Evolutionary conservation across 2,329 filamentous ascomycete species (phyloP).

Genomic region (Colletotrichum falcatum): DNA sequence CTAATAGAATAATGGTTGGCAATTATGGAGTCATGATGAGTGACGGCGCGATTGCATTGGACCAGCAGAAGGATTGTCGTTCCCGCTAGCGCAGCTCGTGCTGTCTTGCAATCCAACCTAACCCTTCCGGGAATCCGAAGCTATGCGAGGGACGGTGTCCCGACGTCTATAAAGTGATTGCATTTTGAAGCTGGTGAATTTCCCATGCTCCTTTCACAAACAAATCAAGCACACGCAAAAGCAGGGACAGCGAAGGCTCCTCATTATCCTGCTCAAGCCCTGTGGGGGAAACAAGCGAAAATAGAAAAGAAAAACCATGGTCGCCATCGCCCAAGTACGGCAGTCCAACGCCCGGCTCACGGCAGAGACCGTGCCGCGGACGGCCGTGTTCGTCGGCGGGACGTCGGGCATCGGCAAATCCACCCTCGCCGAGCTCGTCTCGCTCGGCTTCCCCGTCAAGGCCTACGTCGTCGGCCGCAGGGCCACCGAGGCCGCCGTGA

Average conservation of each 20-base stretch:
- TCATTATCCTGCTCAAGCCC: background rate
- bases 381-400: constrained; percentile 59
- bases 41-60: background rate
- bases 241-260: background rate
- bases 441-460: constrained; percentile 49
- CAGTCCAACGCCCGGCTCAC: constrained; percentile 56
- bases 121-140: constrained; percentile 23
- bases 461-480: constrained; percentile 59
- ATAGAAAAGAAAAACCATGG: constrained; percentile 46
- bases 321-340: constrained; percentile 50
- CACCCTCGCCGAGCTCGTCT: constrained; percentile 53
- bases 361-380: constrained; percentile 50
- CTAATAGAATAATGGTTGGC: background rate
- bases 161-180: constrained; percentile 19
- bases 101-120: background rate
- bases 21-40: background rate
- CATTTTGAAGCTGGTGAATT: background rate
- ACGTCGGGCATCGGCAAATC: constrained; percentile 60
- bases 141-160: background rate
- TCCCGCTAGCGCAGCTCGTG: background rate
- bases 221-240: background rate
- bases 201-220: background rate
- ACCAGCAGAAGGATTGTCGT: background rate
- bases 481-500: constrained; percentile 47
- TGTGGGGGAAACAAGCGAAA: background rate